phyloP scores from a whole-genome alignment of 805 yeast genomes.

The Saturnispora dispora region DNA sequence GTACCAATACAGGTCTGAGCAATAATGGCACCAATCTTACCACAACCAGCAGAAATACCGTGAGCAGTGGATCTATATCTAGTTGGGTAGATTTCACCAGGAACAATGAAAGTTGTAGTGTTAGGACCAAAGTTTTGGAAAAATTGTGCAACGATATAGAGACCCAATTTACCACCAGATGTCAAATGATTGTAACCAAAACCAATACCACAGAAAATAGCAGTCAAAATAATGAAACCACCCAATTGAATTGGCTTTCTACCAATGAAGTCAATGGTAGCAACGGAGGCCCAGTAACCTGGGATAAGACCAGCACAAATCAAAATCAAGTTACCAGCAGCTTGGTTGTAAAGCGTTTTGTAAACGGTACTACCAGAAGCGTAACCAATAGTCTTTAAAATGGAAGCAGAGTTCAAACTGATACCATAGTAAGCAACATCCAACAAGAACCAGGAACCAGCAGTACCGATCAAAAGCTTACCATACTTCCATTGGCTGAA shows the following conservation, averaged over 20 bases:
- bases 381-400: slow-evolving; percentile 76
- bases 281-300: slow-evolving; percentile 84
- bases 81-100: slow-evolving; percentile 91
- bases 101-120: slow-evolving; percentile 82
- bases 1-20: slow-evolving; percentile 86
- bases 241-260: slow-evolving; percentile 74
- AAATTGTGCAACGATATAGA: slow-evolving; percentile 75
- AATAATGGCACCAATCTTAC: slow-evolving; percentile 88
- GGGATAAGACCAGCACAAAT: slow-evolving; percentile 94
- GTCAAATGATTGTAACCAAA: slow-evolving; percentile 68
- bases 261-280: slow-evolving; percentile 72
- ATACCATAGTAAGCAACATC: slow-evolving; percentile 90
- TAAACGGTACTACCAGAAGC: slow-evolving; percentile 67
- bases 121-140: slow-evolving; percentile 92
- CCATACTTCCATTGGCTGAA: slow-evolving; percentile 82
- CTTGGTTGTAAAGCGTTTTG: slow-evolving; percentile 58
- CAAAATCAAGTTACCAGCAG: slow-evolving; percentile 88
- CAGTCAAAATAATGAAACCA: slow-evolving; percentile 67
- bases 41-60: slow-evolving; percentile 86
- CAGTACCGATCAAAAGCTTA: slow-evolving; percentile 79
- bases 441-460: slow-evolving; percentile 84
- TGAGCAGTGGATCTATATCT: slow-evolving; percentile 94
- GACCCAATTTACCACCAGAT: slow-evolving; percentile 60
- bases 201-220: slow-evolving; percentile 70
- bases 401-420: slow-evolving; percentile 71